Percentiles rank a stretch among this genome's conserved stretches.
phyloP scores from a whole-genome alignment of 2,329 filamentous ascomycete genomes.

The Ceratocystis colombiana region DNA sequence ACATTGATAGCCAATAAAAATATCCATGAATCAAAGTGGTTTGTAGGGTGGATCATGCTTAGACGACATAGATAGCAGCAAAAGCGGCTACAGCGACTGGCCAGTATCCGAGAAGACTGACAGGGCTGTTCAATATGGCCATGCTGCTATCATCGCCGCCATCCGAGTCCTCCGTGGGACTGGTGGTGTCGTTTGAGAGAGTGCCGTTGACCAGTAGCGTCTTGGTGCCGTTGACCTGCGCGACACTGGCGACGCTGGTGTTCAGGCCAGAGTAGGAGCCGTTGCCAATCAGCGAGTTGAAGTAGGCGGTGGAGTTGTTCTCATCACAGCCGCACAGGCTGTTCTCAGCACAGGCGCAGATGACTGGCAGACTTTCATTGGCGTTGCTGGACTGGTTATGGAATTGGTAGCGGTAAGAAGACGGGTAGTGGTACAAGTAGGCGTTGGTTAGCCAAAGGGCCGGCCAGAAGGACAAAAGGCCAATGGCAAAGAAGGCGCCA shows the following conservation, averaged over 20 bases:
- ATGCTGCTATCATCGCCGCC: constrained; percentile 30
- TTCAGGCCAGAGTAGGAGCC: constrained; percentile 52
- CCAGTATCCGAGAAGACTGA: constrained; percentile 41
- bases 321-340: constrained; percentile 58
- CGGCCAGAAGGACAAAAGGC: constrained; percentile 49
- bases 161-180: constrained; percentile 33
- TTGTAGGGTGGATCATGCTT: background rate
- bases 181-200: constrained; percentile 55
- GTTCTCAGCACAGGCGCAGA: constrained; percentile 44
- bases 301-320: constrained; percentile 48
- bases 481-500: constrained; percentile 42
- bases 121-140: constrained; percentile 29
- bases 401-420: constrained; percentile 38
- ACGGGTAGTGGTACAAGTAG: constrained; percentile 50
- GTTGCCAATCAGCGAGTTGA: constrained; percentile 55
- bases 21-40: background rate
- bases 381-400: constrained; percentile 41
- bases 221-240: constrained; percentile 45
- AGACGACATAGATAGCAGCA: constrained; percentile 35
- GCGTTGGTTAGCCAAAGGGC: constrained; percentile 55
- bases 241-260: constrained; percentile 51
- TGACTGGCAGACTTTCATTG: constrained; percentile 33
- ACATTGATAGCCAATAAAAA: background rate
- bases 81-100: constrained; percentile 39
- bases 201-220: constrained; percentile 68